A percentile compares a stretch with the other conserved stretches of the same genome.
These are phyloP conservation scores for Xylona heveae DNA, from an alignment of 495 filamentous ascomycete genomes.

Conservation along the genomic window DNA sequence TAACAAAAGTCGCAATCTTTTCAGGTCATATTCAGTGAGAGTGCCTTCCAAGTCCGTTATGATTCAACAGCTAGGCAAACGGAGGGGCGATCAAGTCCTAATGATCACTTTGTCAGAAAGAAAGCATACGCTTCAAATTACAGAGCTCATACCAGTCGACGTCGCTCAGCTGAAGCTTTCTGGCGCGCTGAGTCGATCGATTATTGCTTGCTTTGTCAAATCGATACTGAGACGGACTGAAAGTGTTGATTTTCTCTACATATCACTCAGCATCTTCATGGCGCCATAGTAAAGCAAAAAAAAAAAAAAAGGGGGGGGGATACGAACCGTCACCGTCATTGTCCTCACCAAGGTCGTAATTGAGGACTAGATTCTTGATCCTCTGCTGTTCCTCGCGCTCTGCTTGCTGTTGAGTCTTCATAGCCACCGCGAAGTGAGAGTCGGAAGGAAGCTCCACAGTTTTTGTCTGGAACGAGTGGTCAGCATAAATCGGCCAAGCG, in stretches of 20 bases:
- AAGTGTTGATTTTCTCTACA: conserved; percentile 19
- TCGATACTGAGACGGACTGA: conserved; percentile 14
- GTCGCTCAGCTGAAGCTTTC: conserved; percentile 86
- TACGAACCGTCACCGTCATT: conserved; percentile 52
- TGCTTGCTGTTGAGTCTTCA: conserved; percentile 86
- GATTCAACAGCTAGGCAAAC: too few relatives aligned
- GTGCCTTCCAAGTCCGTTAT: too few relatives aligned
- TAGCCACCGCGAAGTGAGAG: conserved; percentile 81
- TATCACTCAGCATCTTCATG: conserved; percentile 5
- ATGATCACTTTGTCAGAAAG: conserved; percentile 4
- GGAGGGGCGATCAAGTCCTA: conserved; percentile 7
- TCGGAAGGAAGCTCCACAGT: conserved; percentile 89
- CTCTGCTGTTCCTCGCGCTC: conserved; percentile 92
- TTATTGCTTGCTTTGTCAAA: conserved; percentile 49
- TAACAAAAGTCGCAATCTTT: too few relatives aligned
- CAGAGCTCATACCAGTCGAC: conserved; percentile 70
- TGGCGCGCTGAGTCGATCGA: conserved; percentile 58
- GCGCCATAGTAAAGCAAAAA: conserved; percentile 21
- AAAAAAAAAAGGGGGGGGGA: too few relatives aligned
- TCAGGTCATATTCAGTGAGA: too few relatives aligned
- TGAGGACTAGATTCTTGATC: conserved; percentile 92
- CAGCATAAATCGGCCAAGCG: conserved; percentile 3
- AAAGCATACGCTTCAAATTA: too few relatives aligned
- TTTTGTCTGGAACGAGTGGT: conserved; percentile 40
- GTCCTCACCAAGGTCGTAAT: conserved; percentile 74